Evolutionary conservation across 768 basidiomycete species (phyloP), one percentile per base, ranked within the genome.

Genomic region (Cantharellus cinnabarinus): DNA sequence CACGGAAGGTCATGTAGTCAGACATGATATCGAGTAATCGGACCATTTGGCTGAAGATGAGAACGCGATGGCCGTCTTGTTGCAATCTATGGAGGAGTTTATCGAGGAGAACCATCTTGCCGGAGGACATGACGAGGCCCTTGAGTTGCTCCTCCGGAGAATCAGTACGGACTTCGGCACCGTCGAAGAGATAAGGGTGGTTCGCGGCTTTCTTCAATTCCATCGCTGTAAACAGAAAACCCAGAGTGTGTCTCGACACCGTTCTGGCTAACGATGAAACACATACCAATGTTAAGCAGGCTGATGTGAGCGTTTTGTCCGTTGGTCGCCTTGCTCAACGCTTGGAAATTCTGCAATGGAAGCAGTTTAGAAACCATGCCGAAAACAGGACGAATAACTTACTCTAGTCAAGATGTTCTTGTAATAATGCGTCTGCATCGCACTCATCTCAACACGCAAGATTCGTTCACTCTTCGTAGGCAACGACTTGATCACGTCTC

Each of bases 21-120:
- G 88, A 93, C 66, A 99, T 79, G 68, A 99, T 98, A 71, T 99
- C 95, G 51, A 99, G 77, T 81, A 98, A 89, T 61, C 95, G 82
- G 61, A 98, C 93, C 95, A 99, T 99, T 71, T 97, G 90, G 66
- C 91, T 95, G 76, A 99, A 99, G 65, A 99, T 98, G 65, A 99
- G 77, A 37, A 99, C 95, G 56, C 95, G 86, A 66, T 98, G 95
- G 2, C 88, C 87, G 68, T 98, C 94, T 64, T 79, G 81, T 65
- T 85, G 85, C 56, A 98, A 78, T 15, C 89, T 82, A 34, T 76
- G 78, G n/a, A 98, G 80, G 14, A 99, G 79, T 70, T 99, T 99
- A 74, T 99, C 95, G 58, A 99, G 82, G 40, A 99, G 74, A 55
- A 98, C 93, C 85, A 99, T 82, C 74, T 99, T 99, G 41, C 95